These are phyloP conservation scores for Phycomyces blakesleeanus DNA, from an alignment of 192 early-diverging fungal species.

Conservation along the genomic window DNA sequence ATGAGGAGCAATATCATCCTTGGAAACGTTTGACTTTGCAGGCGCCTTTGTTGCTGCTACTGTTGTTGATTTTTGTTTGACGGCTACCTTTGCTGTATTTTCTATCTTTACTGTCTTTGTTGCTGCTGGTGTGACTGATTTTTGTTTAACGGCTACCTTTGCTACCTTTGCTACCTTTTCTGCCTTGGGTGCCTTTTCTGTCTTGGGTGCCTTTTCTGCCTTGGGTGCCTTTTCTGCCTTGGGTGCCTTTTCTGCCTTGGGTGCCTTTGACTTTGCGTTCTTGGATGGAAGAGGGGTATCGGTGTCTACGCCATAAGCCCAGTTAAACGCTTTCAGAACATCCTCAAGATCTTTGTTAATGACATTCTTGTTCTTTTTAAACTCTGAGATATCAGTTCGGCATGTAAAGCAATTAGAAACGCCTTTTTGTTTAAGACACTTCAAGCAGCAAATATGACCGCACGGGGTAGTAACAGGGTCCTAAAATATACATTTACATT, in stretches of 20 bases:
- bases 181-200: neutral
- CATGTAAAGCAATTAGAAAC: conserved; percentile 28
- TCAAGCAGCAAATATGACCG: conserved; percentile 31
- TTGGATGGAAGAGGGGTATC: neutral
- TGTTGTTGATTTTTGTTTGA: no score
- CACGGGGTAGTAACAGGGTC: conserved; percentile 37
- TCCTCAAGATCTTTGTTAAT: conserved; percentile 20
- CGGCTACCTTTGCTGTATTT: no score
- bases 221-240: neutral
- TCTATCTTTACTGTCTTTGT: no score
- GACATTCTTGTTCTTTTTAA: neutral
- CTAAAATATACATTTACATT: neutral
- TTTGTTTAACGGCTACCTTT: no score
- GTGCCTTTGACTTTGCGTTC: neutral
- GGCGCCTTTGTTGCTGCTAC: no score
- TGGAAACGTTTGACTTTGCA: no score
- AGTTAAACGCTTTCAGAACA: conserved; percentile 16
- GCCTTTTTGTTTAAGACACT: conserved; percentile 23
- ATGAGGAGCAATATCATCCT: no score
- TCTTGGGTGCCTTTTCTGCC: neutral
- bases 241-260: neutral
- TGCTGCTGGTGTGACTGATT: no score
- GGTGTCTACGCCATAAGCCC: conserved; percentile 9
- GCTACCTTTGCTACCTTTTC: neutral
- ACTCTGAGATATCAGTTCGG: conserved; percentile 11